Conservation (phyloP, 2,329 filamentous ascomycete genomes). For the Penicillium hordei region DNA sequence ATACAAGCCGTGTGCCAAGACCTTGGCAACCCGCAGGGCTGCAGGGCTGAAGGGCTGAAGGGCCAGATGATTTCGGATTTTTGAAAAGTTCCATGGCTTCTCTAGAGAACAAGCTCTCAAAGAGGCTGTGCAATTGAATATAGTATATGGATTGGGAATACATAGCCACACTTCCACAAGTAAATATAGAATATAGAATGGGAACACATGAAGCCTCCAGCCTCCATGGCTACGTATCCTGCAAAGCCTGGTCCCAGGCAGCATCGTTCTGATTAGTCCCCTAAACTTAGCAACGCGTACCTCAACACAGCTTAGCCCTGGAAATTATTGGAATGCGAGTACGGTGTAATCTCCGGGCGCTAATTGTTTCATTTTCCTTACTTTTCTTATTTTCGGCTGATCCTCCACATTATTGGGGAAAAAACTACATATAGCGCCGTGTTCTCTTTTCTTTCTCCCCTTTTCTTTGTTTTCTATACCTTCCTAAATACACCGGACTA, state of each 20-base stretch:
- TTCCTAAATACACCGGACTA: not conserved
- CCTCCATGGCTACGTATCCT: not conserved
- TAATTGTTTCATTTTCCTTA: slow-evolving; percentile 6
- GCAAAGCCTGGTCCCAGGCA: slow-evolving; percentile 18
- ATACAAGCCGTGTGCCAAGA: slow-evolving; percentile 19
- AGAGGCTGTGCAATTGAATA: not conserved
- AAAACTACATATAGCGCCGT: slow-evolving; percentile 8
- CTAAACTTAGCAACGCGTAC: slow-evolving; percentile 15
- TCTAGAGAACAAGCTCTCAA: not conserved
- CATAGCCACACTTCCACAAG: not conserved
- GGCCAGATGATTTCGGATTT: not conserved
- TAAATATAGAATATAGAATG: slow-evolving; percentile 2
- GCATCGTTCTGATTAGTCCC: slow-evolving; percentile 19
- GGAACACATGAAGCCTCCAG: no score
- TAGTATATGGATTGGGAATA: not conserved
- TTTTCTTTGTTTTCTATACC: not conserved
- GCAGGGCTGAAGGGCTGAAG: slow-evolving; percentile 22
- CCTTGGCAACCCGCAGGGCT: slow-evolving; percentile 23
- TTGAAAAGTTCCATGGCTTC: no score
- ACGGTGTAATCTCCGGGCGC: slow-evolving; percentile 2
- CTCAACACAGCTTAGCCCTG: not conserved
- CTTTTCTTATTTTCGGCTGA: slow-evolving; percentile 11
- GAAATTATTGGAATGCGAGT: not conserved
- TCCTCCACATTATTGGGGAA: slow-evolving; percentile 17
- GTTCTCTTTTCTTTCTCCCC: not conserved